Conservation (phyloP, 345 rosid genomes). For the Dipteronia dyeriana region DNA sequence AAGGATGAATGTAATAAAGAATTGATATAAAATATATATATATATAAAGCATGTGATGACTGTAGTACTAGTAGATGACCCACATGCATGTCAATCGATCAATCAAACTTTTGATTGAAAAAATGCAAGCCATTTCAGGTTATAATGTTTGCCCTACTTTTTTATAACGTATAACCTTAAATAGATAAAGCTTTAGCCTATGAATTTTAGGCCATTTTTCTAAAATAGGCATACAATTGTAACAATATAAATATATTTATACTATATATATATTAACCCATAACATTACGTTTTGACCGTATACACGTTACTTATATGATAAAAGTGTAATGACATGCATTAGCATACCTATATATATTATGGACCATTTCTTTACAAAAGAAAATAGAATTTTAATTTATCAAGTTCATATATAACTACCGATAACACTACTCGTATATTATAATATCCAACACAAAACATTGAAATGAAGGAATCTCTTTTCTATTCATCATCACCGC, state of each 20-base stretch:
- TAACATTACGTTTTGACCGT: too few species aligned
- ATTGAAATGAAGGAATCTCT: not conserved
- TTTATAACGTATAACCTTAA: conserved; percentile 23
- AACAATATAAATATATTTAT: too few species aligned
- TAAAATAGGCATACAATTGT: too few species aligned
- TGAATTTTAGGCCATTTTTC: too few species aligned
- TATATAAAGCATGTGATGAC: conserved; percentile 18
- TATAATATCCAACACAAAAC: not conserved
- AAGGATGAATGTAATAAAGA: not conserved
- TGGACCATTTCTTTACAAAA: too few species aligned
- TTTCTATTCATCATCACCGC: not conserved
- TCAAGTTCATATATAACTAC: too few species aligned
- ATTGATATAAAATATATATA: not conserved
- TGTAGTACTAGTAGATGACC: not conserved
- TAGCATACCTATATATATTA: too few species aligned
- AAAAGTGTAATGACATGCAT: too few species aligned
- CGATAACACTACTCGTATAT: not conserved
- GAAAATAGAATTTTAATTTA: too few species aligned
- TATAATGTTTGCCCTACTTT: not conserved
- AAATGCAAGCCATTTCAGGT: conserved; percentile 7
- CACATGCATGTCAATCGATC: conserved; percentile 8
- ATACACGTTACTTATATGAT: too few species aligned
- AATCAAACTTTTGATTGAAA: conserved; percentile 13
- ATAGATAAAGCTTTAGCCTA: conserved; percentile 4
- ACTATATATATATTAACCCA: too few species aligned